phyloP scores from a whole-genome alignment of 1,139 yeast genomes.

The Meyerozyma sp. region DNA sequence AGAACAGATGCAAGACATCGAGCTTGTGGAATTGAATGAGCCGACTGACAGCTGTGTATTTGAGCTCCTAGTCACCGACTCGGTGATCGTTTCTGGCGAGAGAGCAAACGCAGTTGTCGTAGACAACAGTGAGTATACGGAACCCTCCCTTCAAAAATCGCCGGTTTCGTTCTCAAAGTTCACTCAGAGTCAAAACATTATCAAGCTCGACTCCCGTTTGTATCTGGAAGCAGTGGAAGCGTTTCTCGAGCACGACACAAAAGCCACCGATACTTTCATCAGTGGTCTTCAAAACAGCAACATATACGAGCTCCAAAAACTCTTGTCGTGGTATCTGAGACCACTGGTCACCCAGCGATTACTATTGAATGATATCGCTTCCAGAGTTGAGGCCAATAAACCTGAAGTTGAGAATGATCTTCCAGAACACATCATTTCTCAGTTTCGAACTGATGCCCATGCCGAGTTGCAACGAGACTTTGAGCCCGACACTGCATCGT shows the following conservation, averaged over 20 bases:
- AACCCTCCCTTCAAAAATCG: conserved; percentile 28
- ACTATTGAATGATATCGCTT: conserved; percentile 20
- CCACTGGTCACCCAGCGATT: conserved; percentile 18
- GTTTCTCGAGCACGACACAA: conserved; percentile 26
- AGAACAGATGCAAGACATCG: conserved; percentile 7
- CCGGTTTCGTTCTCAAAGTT: conserved; percentile 18
- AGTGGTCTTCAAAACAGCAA: conserved; percentile 30
- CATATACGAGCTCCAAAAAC: conserved; percentile 29
- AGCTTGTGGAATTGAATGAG: conserved; percentile 27
- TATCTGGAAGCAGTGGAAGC: conserved; percentile 26
- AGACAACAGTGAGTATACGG: conserved; percentile 39
- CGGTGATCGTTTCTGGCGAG: conserved; percentile 13
- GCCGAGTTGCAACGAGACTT: conserved; percentile 33
- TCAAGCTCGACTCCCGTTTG: conserved; percentile 31
- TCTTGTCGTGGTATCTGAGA: conserved; percentile 24
- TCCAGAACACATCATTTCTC: conserved; percentile 17
- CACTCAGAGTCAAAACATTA: conserved; percentile 12
- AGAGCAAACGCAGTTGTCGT: conserved; percentile 25
- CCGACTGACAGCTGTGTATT: conserved; percentile 20
- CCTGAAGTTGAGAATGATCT: neutral
- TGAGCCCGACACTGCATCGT: conserved; percentile 25
- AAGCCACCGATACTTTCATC: conserved; percentile 27
- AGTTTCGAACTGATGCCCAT: conserved; percentile 30
- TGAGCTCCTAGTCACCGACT: conserved; percentile 25
- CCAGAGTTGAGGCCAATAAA: conserved; percentile 2